Evolutionary conservation across 306 rosid species (phyloP).

Genomic region (Acacia acuminata): DNA sequence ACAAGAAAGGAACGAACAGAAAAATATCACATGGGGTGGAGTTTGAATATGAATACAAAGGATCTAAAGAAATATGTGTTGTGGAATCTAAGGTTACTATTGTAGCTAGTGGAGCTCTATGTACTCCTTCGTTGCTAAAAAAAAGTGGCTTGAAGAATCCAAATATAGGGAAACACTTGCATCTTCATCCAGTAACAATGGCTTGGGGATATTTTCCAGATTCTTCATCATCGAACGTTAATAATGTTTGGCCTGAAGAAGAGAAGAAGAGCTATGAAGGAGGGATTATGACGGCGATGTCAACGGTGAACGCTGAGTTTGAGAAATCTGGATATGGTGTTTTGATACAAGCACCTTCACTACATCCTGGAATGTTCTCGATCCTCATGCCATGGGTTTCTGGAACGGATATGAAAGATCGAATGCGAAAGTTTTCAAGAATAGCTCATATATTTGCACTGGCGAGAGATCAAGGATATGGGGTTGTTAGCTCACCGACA

Average conservation of each 20-base stretch:
- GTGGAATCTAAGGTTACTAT: constrained; percentile 77
- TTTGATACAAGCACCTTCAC: constrained; percentile 74
- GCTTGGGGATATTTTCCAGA: constrained; percentile 90
- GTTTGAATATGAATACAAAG: constrained; percentile 44
- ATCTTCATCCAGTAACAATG: constrained; percentile 81
- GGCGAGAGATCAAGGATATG: constrained; percentile 80
- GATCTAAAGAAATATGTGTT: constrained; percentile 49
- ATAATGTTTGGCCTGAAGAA: constrained; percentile 48
- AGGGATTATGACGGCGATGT: constrained; percentile 93
- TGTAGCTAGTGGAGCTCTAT: constrained; percentile 80
- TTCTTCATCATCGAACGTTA: constrained; percentile 24
- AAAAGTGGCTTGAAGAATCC: constrained; percentile 68
- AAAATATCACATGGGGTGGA: constrained; percentile 51
- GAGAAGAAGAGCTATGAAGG: constrained; percentile 81
- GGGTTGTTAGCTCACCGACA: constrained; percentile 45
- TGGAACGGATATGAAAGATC: constrained; percentile 55
- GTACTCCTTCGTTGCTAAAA: constrained; percentile 64
- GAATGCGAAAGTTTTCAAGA: constrained; percentile 66
- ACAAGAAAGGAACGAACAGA: constrained; percentile 37
- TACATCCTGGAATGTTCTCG: constrained; percentile 86
- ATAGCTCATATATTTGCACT: constrained; percentile 80
- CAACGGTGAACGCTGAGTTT: constrained; percentile 51
- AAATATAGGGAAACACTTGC: constrained; percentile 71
- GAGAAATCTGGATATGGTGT: constrained; percentile 65
- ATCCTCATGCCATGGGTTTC: constrained; percentile 81